Conservation (phyloP, 176 grass and related monocot species). For the Ensete glaucum region DNA sequence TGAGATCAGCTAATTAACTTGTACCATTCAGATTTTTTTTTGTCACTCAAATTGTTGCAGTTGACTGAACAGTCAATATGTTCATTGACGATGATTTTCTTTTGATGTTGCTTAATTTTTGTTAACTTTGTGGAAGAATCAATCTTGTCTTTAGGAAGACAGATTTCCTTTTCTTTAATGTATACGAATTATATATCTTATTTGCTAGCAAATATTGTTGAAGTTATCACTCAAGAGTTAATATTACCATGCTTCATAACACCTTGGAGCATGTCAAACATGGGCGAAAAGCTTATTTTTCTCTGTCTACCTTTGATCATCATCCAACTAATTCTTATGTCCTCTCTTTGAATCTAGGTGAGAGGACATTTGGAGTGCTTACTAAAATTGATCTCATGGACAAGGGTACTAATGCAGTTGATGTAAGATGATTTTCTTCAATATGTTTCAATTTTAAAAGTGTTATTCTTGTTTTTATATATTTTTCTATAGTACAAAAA, state of each 20-base stretch:
- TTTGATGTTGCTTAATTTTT: neutral
- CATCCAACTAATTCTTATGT: neutral
- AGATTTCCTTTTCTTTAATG: neutral
- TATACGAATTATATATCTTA: neutral
- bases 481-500: neutral
- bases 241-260: neutral
- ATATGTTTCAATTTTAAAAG: neutral
- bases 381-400: constrained; percentile 99
- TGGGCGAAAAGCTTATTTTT: neutral
- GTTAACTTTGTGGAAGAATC: neutral
- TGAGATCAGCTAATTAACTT: neutral
- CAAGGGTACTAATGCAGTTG: constrained; percentile 98
- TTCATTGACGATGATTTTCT: neutral
- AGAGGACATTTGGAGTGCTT: constrained; percentile 93
- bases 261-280: neutral
- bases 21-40: neutral
- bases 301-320: neutral
- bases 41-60: neutral
- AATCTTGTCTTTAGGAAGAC: neutral
- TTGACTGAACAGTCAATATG: neutral
- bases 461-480: neutral
- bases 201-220: neutral
- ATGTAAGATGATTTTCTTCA: constrained; percentile 61
- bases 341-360: constrained; percentile 48
- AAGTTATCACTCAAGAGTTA: neutral